These are phyloP conservation scores for Reutealis trisperma DNA, from an alignment of 345 rosid genomes.

Conservation along the genomic window DNA sequence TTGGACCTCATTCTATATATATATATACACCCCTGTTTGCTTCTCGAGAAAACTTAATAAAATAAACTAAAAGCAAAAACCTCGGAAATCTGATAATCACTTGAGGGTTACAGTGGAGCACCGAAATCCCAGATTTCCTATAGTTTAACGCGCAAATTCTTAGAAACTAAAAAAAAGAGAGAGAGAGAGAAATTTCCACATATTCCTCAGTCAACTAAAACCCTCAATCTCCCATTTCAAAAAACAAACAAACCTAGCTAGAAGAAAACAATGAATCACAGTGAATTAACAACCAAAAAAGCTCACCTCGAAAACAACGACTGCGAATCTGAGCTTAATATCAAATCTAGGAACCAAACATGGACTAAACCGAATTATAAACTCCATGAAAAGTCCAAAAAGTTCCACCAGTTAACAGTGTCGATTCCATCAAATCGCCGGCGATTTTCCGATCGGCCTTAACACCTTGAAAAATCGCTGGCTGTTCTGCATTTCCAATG, in stretches of 20 bases:
- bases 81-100: not conserved
- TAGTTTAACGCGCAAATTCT: conserved; percentile 12
- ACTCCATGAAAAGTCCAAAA: conserved; percentile 72
- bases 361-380: conserved; percentile 36
- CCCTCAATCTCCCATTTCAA: conserved; percentile 27
- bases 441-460: conserved; percentile 24
- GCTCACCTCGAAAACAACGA: conserved; percentile 58
- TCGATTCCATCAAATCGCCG: conserved; percentile 36
- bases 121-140: conserved; percentile 15
- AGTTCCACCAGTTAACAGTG: conserved; percentile 26
- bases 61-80: not conserved
- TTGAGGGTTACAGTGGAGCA: not conserved
- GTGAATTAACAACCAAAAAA: conserved; percentile 13
- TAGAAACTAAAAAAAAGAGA: conserved; percentile 10
- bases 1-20: too few relatives aligned
- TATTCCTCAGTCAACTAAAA: conserved; percentile 10
- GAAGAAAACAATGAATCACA: not conserved
- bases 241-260: not conserved
- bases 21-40: conserved; percentile 4
- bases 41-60: not conserved
- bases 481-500: conserved; percentile 28
- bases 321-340: conserved; percentile 52
- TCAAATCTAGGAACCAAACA: conserved; percentile 31
- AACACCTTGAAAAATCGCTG: conserved; percentile 21
- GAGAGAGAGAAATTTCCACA: conserved; percentile 1